Conservation (phyloP, 2,329 filamentous ascomycete genomes). For the Fusarium haematococcum region DNA sequence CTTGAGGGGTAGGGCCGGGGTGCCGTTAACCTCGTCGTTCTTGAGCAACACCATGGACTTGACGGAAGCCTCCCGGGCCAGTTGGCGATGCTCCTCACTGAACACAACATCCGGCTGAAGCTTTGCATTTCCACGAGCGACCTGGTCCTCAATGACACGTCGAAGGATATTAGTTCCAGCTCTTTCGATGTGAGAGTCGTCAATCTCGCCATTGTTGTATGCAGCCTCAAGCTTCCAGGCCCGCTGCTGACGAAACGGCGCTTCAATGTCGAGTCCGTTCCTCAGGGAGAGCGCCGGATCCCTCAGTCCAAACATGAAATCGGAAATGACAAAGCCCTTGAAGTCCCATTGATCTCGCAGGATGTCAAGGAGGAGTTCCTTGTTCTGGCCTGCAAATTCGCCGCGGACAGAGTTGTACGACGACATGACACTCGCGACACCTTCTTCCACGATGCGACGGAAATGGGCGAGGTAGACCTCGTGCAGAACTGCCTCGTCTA, state of each 20-base stretch:
- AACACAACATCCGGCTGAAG: slow-evolving; percentile 24
- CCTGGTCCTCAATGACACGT: slow-evolving; percentile 9
- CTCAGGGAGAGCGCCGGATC: slow-evolving; percentile 25
- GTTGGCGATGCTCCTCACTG: slow-evolving; percentile 24
- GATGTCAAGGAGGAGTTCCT: slow-evolving; percentile 27
- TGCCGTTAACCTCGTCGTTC: slow-evolving; percentile 7
- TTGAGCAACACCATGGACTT: slow-evolving; percentile 39
- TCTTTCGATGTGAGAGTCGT: slow-evolving; percentile 5
- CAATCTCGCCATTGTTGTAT: neutral
- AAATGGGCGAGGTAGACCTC: slow-evolving; percentile 40
- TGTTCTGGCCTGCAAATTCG: slow-evolving; percentile 35
- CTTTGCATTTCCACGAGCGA: neutral
- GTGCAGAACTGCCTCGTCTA: slow-evolving; percentile 29
- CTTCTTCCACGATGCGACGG: slow-evolving; percentile 24
- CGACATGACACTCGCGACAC: slow-evolving; percentile 32
- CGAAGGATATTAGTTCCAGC: slow-evolving; percentile 18
- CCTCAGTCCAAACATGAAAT: slow-evolving; percentile 35
- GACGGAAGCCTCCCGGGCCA: slow-evolving; percentile 27
- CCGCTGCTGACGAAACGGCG: slow-evolving; percentile 30
- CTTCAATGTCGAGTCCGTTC: slow-evolving; percentile 38
- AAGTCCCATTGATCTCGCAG: slow-evolving; percentile 33
- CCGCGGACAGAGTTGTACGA: slow-evolving; percentile 36
- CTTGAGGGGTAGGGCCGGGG: neutral
- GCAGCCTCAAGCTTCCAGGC: neutral
- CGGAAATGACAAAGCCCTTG: slow-evolving; percentile 31